Conservation (phyloP, 441 rosid genomes). For the Syzygium malaccense region DNA sequence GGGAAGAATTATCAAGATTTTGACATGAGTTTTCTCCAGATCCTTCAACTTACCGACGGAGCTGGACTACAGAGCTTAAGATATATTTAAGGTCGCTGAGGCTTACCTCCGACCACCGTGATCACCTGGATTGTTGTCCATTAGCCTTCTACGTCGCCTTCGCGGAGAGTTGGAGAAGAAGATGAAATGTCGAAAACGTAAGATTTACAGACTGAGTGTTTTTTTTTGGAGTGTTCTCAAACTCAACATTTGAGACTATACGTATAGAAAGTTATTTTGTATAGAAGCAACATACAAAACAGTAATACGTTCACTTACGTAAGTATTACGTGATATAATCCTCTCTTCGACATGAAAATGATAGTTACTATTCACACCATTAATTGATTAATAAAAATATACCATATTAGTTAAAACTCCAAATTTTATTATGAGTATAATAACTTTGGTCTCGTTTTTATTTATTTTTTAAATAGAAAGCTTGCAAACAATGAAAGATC, state of each 20-base stretch:
- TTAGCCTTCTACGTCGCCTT: too few relatives aligned
- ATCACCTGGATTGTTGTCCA: too few relatives aligned
- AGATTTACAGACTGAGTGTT: too few relatives aligned
- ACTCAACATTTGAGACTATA: not conserved
- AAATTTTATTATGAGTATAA: not conserved
- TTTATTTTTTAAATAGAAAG: not conserved
- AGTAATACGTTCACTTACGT: not conserved
- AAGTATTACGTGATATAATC: not conserved
- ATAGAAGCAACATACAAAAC: too few relatives aligned
- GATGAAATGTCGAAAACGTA: not conserved
- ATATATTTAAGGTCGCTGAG: too few relatives aligned
- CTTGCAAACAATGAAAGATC: not conserved
- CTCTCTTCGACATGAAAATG: not conserved
- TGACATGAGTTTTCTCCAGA: too few relatives aligned
- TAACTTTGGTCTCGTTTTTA: not conserved
- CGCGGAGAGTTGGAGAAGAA: not conserved
- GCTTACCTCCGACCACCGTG: too few relatives aligned
- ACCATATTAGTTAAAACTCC: not conserved
- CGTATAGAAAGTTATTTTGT: too few relatives aligned
- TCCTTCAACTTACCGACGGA: too few relatives aligned
- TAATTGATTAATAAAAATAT: not conserved
- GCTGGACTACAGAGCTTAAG: too few relatives aligned
- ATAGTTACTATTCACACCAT: not conserved
- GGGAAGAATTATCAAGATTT: too few relatives aligned
- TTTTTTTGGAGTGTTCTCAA: too few relatives aligned